A percentile compares a stretch with the other conserved stretches of the same genome.
phyloP scores from a whole-genome alignment of 768 basidiomycete genomes.

The Mycena polygramma region DNA sequence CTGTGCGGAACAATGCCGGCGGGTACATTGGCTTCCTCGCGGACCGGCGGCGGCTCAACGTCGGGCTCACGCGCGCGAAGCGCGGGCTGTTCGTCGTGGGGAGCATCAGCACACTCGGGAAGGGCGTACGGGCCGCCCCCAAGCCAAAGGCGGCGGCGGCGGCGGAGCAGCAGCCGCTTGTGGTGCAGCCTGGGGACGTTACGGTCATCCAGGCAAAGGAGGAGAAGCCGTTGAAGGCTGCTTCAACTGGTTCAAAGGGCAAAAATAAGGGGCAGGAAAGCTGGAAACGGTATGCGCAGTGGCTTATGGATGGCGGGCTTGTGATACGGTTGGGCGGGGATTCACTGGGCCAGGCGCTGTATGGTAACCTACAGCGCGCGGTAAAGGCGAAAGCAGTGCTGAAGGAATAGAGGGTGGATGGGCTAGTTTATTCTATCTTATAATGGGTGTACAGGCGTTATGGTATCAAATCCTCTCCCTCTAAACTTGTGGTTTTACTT shows the following conservation, averaged over 20 bases:
- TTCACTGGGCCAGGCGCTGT: constrained; percentile 56
- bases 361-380: constrained; percentile 51
- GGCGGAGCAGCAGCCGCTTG: constrained; percentile 21
- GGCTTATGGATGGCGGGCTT: constrained; percentile 62
- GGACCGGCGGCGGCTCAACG: constrained; percentile 88
- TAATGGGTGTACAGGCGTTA: background rate
- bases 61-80: constrained; percentile 91
- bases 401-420: constrained; percentile 6
- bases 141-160: constrained; percentile 29
- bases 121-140: constrained; percentile 51
- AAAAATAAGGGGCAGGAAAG: constrained; percentile 60
- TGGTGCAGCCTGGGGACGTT: constrained; percentile 32
- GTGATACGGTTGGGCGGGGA: constrained; percentile 63
- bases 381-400: constrained; percentile 8
- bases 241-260: constrained; percentile 28
- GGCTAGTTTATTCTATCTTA: constrained; percentile 16
- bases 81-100: constrained; percentile 88
- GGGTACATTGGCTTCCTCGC: constrained; percentile 92
- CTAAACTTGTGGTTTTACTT: too few relatives aligned
- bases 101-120: constrained; percentile 73
- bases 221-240: constrained; percentile 37
- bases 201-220: constrained; percentile 32
- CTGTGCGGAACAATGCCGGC: constrained; percentile 83
- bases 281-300: constrained; percentile 75
- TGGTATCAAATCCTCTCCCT: too few relatives aligned